Conservation (phyloP, 1,139 yeast genomes). For the Protomyces inundatus region DNA sequence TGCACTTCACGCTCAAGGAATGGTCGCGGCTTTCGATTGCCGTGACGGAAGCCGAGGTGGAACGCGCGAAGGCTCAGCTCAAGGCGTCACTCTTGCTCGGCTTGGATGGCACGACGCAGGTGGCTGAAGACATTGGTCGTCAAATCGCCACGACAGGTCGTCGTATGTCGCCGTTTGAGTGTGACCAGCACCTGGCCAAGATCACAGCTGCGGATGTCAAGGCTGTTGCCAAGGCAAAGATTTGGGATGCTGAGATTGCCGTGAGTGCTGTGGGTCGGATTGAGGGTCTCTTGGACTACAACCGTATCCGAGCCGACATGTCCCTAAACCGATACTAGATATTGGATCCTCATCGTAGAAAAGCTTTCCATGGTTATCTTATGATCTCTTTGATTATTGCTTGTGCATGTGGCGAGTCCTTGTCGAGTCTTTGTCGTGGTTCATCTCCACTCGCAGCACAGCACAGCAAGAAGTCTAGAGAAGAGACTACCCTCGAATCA, state of each 20-base stretch:
- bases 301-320: constrained; percentile 39
- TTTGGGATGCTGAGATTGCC: constrained; percentile 75
- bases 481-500: no score
- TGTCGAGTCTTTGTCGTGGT: no score
- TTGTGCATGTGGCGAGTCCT: no score
- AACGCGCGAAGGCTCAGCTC: constrained; percentile 87
- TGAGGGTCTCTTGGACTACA: constrained; percentile 55
- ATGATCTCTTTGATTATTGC: no score
- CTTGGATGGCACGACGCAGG: constrained; percentile 89
- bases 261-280: constrained; percentile 87
- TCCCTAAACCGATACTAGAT: constrained; percentile 24
- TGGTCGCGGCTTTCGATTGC: constrained; percentile 84
- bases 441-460: no score
- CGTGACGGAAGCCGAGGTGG: constrained; percentile 80
- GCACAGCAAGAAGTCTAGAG: no score
- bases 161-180: constrained; percentile 86
- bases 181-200: constrained; percentile 73
- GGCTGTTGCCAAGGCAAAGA: constrained; percentile 80
- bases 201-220: constrained; percentile 76
- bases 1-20: constrained; percentile 73
- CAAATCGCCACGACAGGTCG: constrained; percentile 93
- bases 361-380: no score
- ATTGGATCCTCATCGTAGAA: no score
- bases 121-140: constrained; percentile 96
- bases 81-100: constrained; percentile 86